phyloP scores from a whole-genome alignment of 305 asterid genomes.

The Fraxinus dipetala region DNA sequence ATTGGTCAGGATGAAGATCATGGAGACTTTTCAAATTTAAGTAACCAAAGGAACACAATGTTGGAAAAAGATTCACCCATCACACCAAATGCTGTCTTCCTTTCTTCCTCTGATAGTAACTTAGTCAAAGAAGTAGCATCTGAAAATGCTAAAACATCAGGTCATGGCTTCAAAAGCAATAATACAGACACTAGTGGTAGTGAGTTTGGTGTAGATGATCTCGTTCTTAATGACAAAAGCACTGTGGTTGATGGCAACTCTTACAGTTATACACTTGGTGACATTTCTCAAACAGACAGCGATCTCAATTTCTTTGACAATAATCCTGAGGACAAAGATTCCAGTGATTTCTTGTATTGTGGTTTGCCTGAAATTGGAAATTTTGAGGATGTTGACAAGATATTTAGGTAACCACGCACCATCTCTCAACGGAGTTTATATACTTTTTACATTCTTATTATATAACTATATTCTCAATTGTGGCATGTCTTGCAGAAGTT shows the following conservation, averaged over 20 bases:
- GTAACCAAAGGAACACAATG: conserved; percentile 44
- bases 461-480: conserved; percentile 13
- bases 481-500: conserved; percentile 48
- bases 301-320: conserved; percentile 49
- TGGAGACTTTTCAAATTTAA: conserved; percentile 26
- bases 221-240: conserved; percentile 38
- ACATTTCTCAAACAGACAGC: conserved; percentile 40
- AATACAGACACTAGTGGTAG: conserved; percentile 26
- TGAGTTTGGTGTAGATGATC: conserved; percentile 40
- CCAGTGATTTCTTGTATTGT: conserved; percentile 55
- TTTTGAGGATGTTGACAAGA: conserved; percentile 82
- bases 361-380: conserved; percentile 78
- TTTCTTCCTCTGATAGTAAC: conserved; percentile 40
- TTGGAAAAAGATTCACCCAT: conserved; percentile 42
- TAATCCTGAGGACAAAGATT: conserved; percentile 46
- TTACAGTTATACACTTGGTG: conserved; percentile 47
- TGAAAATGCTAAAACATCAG: conserved; percentile 35
- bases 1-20: conserved; percentile 31
- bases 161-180: conserved; percentile 33
- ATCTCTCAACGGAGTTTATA: conserved; percentile 5
- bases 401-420: conserved; percentile 61
- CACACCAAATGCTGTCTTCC: conserved; percentile 36
- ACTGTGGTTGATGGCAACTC: conserved; percentile 41
- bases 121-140: conserved; percentile 44
- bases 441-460: conserved; percentile 16